phyloP scores from a whole-genome alignment of 805 yeast genomes.

The Yarrowia osloensis region DNA sequence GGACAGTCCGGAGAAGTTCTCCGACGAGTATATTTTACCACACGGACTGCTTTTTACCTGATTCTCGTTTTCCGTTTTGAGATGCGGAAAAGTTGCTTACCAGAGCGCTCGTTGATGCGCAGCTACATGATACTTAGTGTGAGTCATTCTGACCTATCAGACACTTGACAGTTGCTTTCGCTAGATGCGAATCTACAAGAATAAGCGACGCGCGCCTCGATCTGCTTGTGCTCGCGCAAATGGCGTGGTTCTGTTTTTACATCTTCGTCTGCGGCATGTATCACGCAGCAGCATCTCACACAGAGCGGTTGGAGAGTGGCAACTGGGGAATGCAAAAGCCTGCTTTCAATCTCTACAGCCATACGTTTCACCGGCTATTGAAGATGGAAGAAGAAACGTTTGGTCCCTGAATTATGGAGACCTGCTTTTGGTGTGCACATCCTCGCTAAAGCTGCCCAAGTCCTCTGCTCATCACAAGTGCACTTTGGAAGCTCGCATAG shows the following conservation, averaged over 20 bases:
- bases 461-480: not conserved
- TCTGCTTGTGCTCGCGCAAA: not conserved
- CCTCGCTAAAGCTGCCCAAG: not conserved
- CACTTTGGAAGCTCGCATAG: not conserved
- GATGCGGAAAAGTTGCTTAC: not conserved
- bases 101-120: not conserved
- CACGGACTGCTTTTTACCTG: not conserved
- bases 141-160: not conserved
- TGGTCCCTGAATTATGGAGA: not conserved
- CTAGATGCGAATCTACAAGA: not conserved
- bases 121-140: not conserved
- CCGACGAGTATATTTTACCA: not conserved
- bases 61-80: not conserved
- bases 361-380: not conserved
- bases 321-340: not conserved
- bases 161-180: not conserved
- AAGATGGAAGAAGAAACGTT: not conserved
- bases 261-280: not conserved
- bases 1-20: not conserved
- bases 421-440: not conserved
- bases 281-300: not conserved
- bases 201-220: not conserved
- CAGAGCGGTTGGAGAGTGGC: not conserved
- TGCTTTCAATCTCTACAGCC: not conserved
- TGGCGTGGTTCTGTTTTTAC: conserved; percentile 17